Evolutionary conservation across 306 rosid genomes (phyloP), one percentile per base, ranked within the genome.

Genomic region (Malus asiatica): DNA sequence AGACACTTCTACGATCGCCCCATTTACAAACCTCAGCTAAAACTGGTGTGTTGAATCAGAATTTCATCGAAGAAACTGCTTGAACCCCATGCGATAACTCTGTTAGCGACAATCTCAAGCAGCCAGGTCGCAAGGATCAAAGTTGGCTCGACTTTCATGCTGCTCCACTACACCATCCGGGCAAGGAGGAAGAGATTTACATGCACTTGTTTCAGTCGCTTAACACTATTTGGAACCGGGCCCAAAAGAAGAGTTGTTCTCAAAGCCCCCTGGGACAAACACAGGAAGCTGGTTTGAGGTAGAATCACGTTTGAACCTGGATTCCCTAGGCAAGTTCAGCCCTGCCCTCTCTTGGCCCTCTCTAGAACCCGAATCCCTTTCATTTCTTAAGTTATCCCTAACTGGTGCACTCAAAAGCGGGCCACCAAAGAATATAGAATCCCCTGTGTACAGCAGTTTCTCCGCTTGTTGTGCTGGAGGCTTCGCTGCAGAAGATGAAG

Each of bases 391-490:
- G 74, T 86, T 83, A 69, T 95, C 96, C 81, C 87, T 89, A n/a
- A 83, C 83, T 22, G 95, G 89, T 66, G 74, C 88, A 73, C 89
- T 90, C 82, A 95, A 74, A 11, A 90, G 87, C 2, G 98, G 98
- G 69, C 98, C 98, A 1, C 98, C 96, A 40, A 85, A 95, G 86
- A 95, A 95, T 77, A 95, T 95, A 78, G 97, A 95, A 35, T 92
- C 96, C 73, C 98, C 97, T 2, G 98, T 86, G 86, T 95, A 95
- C 85, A 77, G 90, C 80, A 95, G 90, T 78, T 90, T 92, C 76
- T 95, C 95, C 1, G 84, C 35, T 64, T 83, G 88, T 78, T 85
- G 89, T 71, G 74, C 77, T 66, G 90, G 87, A 86, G 88, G 62
- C 77, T 81, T 85, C 38, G 75, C 83, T 18, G 81, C 74, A 25